Base-by-base conservation (phyloP, 495 filamentous ascomycete genomes). In the Saxophila tyrrhenica region DNA sequence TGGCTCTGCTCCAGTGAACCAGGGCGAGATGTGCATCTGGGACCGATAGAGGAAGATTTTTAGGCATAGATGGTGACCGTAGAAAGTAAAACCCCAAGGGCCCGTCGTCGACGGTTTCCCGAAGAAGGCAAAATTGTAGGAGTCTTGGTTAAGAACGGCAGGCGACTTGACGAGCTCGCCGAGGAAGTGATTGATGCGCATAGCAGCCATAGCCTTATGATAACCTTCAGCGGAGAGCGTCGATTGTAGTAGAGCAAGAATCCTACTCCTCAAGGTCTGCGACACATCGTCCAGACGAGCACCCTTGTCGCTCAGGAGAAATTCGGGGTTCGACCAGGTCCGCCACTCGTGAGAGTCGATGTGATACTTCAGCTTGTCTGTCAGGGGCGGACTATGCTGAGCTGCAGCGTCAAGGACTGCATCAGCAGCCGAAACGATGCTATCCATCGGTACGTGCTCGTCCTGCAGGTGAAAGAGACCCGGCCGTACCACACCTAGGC, bases 101-200 rank as follows among this genome's bases (percentile, higher is more conserved):
- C 64, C 35, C 5, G 64, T 60, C 8, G 68, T 60, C 0, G 74
- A 79, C 2, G 81, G 80, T 0, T 56, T 59, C 15, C 71, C 70
- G 64, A 84, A 84, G 61, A 87, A 68, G 23, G 72, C 70, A 62
- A 87, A 82, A 69, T 87, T 87, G 73, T 87, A 89, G 39, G 78
- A 83, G 68, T 78, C 74, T 63, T 85, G 76, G 69, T 86, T 87
- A 70, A 84, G 78, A 29, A 89, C 74, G 15, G 62, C 61, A 0
- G 76, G 72, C 3, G 76, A 74, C 35, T 75, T 61, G 39, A 81
- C 78, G 8, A 89, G 71, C 44, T 83, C 74, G 54, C 84, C 85
- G 1, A 89, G 76, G 72, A 87, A 89, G 59, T 81, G 78, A 70
- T 89, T 89, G 66, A 83, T 84, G 63, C 78, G 78, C 78, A 85